Evolutionary conservation across 176 grass and related monocot species (phyloP).

Genomic region (Triticum timopheevii): DNA sequence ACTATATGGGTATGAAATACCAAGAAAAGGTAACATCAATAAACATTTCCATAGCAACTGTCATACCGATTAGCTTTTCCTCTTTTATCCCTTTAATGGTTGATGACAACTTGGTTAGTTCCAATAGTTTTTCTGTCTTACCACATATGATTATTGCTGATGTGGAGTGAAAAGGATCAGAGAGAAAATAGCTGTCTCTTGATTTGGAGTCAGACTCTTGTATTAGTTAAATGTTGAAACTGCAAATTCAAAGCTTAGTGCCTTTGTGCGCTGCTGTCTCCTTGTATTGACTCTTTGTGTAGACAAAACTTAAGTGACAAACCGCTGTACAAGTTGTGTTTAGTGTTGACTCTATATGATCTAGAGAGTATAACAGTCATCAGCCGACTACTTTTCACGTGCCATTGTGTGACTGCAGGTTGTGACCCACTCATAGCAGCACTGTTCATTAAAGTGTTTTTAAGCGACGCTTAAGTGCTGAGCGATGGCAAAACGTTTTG

Average conservation of each 20-base stretch:
- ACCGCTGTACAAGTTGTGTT: neutral
- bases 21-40: conserved; percentile 51
- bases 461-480: too few relatives aligned
- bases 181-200: too few relatives aligned
- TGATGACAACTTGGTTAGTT: neutral
- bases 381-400: neutral
- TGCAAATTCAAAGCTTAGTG: too few relatives aligned
- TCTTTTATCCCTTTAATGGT: neutral
- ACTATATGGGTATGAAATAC: conserved; percentile 76
- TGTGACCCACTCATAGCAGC: too few relatives aligned
- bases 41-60: neutral
- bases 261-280: too few relatives aligned
- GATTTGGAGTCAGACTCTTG: too few relatives aligned
- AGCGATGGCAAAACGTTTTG: too few relatives aligned
- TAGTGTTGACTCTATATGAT: neutral
- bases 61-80: neutral
- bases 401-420: neutral
- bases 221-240: too few relatives aligned
- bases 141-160: too few relatives aligned
- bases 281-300: neutral
- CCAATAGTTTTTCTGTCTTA: neutral
- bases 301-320: neutral
- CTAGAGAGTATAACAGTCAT: neutral
- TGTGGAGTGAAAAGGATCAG: too few relatives aligned
- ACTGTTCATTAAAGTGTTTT: too few relatives aligned